Conservation (phyloP, 352 stramenopile genomes). For the Elongisporangium senticosum region DNA sequence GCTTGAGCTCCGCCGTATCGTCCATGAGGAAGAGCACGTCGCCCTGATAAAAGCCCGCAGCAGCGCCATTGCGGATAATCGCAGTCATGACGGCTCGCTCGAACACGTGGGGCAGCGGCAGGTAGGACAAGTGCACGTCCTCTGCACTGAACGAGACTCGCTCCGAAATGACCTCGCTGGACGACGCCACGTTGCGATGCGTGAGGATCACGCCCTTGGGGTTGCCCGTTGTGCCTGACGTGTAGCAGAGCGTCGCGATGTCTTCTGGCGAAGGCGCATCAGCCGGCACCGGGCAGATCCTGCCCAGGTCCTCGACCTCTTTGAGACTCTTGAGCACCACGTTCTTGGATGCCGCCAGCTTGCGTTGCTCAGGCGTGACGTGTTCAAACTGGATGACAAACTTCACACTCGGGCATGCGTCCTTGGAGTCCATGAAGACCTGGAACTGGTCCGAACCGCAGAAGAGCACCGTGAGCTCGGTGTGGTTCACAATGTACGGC, state of each 20-base stretch:
- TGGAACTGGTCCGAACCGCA: constrained; percentile 20
- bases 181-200: constrained; percentile 12
- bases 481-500: constrained; percentile 23
- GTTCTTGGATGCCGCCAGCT: constrained; percentile 1
- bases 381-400: constrained; percentile 13
- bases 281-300: neutral
- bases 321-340: constrained; percentile 2
- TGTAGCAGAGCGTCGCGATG: constrained; percentile 33
- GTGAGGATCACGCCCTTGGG: constrained; percentile 20
- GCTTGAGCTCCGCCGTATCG: constrained; percentile 80
- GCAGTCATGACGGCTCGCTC: constrained; percentile 51
- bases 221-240: constrained; percentile 19
- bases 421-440: constrained; percentile 17
- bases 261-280: constrained; percentile 1
- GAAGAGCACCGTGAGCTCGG: constrained; percentile 26
- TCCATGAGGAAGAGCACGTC: constrained; percentile 83
- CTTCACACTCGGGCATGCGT: constrained; percentile 14
- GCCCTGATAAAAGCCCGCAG: constrained; percentile 89
- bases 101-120: constrained; percentile 92
- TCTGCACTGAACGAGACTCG: constrained; percentile 1
- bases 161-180: constrained; percentile 2
- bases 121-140: constrained; percentile 78
- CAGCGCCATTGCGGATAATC: constrained; percentile 49
- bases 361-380: neutral
- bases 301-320: constrained; percentile 2